Conservation (phyloP, 2,329 filamentous ascomycete species). For the Epichloe hybrida region DNA sequence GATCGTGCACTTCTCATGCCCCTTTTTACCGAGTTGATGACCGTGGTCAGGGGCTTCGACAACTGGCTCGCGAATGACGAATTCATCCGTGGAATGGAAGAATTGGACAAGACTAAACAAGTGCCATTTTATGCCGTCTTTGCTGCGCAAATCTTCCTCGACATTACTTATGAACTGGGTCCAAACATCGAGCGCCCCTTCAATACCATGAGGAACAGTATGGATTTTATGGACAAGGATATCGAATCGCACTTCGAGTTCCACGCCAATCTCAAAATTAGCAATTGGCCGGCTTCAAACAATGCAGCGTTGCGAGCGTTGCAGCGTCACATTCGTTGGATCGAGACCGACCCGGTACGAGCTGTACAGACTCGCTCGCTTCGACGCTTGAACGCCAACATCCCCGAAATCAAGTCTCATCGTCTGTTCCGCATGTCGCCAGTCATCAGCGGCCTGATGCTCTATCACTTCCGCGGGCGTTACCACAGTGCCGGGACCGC, state of each 20-base stretch:
- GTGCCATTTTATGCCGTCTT: conserved; percentile 25
- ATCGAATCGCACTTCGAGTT: conserved; percentile 11
- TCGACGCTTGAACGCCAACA: background rate
- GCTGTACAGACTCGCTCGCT: background rate
- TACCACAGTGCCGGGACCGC: conserved; percentile 19
- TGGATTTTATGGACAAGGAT: background rate
- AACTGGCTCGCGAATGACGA: conserved; percentile 21
- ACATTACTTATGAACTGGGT: conserved; percentile 23
- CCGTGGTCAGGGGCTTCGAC: conserved; percentile 3
- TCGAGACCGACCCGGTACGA: background rate
- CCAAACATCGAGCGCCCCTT: conserved; percentile 5
- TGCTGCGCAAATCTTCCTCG: conserved; percentile 27
- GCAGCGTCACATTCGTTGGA: conserved; percentile 5
- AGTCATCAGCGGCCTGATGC: conserved; percentile 24
- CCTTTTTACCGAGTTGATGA: conserved; percentile 20
- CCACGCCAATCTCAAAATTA: conserved; percentile 16
- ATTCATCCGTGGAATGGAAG: conserved; percentile 21
- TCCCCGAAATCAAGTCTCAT: conserved; percentile 6
- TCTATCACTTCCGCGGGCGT: conserved; percentile 20
- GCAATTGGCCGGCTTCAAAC: conserved; percentile 12
- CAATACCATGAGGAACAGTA: background rate
- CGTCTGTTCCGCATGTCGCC: conserved; percentile 23
- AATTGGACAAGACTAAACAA: conserved; percentile 16
- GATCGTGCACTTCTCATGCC: conserved; percentile 21
- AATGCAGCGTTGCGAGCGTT: background rate